Conservation (phyloP, 2,329 filamentous ascomycete species). For the Phialophora expanda region DNA sequence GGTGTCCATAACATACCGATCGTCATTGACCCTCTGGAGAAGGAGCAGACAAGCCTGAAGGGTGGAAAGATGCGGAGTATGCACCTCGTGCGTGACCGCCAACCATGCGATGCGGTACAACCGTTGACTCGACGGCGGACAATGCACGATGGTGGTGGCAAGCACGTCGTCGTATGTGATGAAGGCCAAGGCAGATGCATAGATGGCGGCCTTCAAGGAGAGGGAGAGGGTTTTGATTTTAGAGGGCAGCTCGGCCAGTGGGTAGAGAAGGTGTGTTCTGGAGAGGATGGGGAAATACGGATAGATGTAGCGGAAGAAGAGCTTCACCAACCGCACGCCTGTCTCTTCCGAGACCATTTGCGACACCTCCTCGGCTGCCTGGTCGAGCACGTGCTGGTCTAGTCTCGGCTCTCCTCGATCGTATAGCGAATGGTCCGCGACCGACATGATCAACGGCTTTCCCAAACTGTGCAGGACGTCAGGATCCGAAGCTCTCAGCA, state of each 20-base stretch:
- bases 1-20: constrained; percentile 21
- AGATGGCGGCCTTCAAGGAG: constrained; percentile 43
- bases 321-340: constrained; percentile 7
- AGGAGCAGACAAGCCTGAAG: constrained; percentile 24
- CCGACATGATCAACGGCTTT: constrained; percentile 15
- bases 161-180: constrained; percentile 41
- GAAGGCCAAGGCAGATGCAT: constrained; percentile 45
- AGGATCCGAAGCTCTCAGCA: constrained; percentile 12
- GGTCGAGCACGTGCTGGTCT: constrained; percentile 13
- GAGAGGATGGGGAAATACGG: constrained; percentile 25
- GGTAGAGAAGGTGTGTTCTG: too few relatives aligned
- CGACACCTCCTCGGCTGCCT: constrained; percentile 14
- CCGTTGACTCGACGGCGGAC: constrained; percentile 23
- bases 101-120: constrained; percentile 26
- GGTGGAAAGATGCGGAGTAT: constrained; percentile 21
- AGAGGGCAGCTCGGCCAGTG: constrained; percentile 13
- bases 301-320: constrained; percentile 24
- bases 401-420: constrained; percentile 21
- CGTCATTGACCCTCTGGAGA: constrained; percentile 18
- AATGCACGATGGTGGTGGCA: constrained; percentile 8
- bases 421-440: constrained; percentile 21
- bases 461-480: constrained; percentile 9
- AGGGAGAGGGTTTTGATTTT: constrained; percentile 13
- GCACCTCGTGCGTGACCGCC: constrained; percentile 20
- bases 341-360: constrained; percentile 10